Percentiles rank a stretch among this genome's conserved stretches.
Conservation (phyloP, 2,329 filamentous ascomycete species). For the Aureobasidium sp. region DNA sequence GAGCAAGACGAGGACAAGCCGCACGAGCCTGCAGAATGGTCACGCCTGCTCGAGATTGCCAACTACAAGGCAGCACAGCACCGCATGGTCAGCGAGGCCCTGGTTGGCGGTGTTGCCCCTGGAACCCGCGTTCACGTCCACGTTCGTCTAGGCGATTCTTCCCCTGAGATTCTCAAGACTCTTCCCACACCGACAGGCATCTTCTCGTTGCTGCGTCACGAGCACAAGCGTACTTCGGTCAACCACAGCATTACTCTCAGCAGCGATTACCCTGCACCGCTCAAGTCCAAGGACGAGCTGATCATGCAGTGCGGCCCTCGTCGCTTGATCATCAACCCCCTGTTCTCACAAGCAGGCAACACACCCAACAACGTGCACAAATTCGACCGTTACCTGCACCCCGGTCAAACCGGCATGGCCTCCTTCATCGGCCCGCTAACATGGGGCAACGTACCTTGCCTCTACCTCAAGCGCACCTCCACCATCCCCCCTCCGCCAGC, state of each 20-base stretch:
- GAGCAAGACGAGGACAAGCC: slow-evolving; percentile 79
- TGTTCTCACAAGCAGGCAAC: slow-evolving; percentile 83
- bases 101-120: slow-evolving; percentile 78
- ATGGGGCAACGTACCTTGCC: slow-evolving; percentile 84
- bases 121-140: slow-evolving; percentile 79
- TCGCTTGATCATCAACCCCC: slow-evolving; percentile 77
- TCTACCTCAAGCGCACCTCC: slow-evolving; percentile 69
- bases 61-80: slow-evolving; percentile 83
- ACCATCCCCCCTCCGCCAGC: slow-evolving; percentile 39
- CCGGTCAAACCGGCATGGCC: slow-evolving; percentile 81
- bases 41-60: slow-evolving; percentile 73
- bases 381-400: slow-evolving; percentile 85
- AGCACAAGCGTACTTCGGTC: slow-evolving; percentile 85
- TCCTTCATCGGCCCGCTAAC: slow-evolving; percentile 84
- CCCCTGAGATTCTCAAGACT: slow-evolving; percentile 45
- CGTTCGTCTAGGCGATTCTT: slow-evolving; percentile 48
- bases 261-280: slow-evolving; percentile 64
- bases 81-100: slow-evolving; percentile 68
- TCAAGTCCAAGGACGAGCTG: slow-evolving; percentile 88
- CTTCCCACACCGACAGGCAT: slow-evolving; percentile 59
- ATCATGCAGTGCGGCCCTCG: slow-evolving; percentile 87
- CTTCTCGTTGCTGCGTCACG: slow-evolving; percentile 84
- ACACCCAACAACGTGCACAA: slow-evolving; percentile 98
- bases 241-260: slow-evolving; percentile 86
- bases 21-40: slow-evolving; percentile 86